Conservation (phyloP, 768 basidiomycete species). For the Auricularia heimuer region DNA sequence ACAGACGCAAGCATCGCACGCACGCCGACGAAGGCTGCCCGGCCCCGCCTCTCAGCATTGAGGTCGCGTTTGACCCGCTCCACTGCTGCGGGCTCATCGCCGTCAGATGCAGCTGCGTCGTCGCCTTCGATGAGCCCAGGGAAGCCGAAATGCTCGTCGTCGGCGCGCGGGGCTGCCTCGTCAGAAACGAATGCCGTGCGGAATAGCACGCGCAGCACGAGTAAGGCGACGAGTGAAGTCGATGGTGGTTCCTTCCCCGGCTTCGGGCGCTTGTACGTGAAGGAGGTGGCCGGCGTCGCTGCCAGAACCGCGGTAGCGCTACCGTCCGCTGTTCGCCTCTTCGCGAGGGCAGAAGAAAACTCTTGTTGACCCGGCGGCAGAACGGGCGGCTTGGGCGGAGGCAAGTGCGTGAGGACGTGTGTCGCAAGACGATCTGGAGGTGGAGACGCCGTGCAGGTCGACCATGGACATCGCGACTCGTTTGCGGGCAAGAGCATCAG, state of each 20-base stretch:
- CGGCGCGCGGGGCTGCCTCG: conserved; percentile 57
- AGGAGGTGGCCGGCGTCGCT: conserved; percentile 52
- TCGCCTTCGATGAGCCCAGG: conserved; percentile 77
- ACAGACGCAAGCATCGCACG: conserved; percentile 1
- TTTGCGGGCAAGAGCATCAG: conserved; percentile 19
- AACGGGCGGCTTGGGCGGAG: conserved; percentile 42
- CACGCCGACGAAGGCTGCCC: conserved; percentile 4
- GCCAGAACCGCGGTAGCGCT: conserved; percentile 29
- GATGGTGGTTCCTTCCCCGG: conserved; percentile 59
- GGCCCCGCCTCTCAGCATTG: conserved; percentile 1
- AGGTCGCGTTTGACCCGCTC: conserved; percentile 3
- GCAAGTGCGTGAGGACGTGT: conserved; percentile 72
- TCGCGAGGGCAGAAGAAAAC: conserved; percentile 53
- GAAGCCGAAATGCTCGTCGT: conserved; percentile 84
- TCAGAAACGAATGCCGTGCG: conserved; percentile 65
- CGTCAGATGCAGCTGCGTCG: conserved; percentile 37
- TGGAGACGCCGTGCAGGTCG: conserved; percentile 45
- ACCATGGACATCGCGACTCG: conserved; percentile 52
- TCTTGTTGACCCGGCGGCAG: conserved; percentile 66
- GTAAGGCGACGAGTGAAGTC: conserved; percentile 66
- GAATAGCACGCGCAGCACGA: conserved; percentile 78
- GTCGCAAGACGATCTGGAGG: conserved; percentile 45
- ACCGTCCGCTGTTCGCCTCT: neutral
- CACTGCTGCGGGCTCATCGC: conserved; percentile 4
- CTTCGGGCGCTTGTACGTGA: conserved; percentile 39